Percentiles rank a stretch among this genome's conserved stretches.
Evolutionary conservation across 805 yeast genomes (phyloP).

Genomic region (Pichia insulana): DNA sequence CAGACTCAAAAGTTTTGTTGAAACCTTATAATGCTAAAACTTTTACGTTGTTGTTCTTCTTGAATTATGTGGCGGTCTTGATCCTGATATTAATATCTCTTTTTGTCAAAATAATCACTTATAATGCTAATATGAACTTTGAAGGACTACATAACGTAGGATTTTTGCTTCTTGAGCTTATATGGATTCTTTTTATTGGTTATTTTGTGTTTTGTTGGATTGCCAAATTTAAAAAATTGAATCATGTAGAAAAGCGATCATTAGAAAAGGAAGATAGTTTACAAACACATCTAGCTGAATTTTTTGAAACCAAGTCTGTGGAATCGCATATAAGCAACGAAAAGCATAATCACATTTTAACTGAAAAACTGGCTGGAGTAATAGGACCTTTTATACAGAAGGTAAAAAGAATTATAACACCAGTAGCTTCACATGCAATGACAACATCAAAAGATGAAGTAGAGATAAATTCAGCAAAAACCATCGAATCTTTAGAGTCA

Average conservation of each 20-base stretch:
- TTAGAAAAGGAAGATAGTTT: slow-evolving; percentile 1
- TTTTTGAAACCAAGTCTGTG: neutral
- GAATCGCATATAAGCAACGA: neutral
- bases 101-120: slow-evolving; percentile 1
- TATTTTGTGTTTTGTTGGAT: slow-evolving; percentile 3
- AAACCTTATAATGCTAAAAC: neutral
- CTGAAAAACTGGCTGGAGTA: neutral
- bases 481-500: neutral
- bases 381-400: no score
- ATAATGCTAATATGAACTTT: slow-evolving; percentile 1
- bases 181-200: neutral
- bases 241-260: neutral
- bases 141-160: slow-evolving; percentile 4
- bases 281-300: neutral
- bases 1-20: neutral
- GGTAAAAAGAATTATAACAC: no score
- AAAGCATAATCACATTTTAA: neutral
- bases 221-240: neutral
- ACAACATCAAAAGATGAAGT: no score
- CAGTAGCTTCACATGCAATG: no score
- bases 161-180: slow-evolving; percentile 1
- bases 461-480: no score
- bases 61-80: neutral
- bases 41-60: neutral
- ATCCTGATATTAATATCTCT: neutral